A percentile compares a stretch with the other conserved stretches of the same genome.
phyloP scores from a whole-genome alignment of 345 rosid genomes.

The Geranium brycei region DNA sequence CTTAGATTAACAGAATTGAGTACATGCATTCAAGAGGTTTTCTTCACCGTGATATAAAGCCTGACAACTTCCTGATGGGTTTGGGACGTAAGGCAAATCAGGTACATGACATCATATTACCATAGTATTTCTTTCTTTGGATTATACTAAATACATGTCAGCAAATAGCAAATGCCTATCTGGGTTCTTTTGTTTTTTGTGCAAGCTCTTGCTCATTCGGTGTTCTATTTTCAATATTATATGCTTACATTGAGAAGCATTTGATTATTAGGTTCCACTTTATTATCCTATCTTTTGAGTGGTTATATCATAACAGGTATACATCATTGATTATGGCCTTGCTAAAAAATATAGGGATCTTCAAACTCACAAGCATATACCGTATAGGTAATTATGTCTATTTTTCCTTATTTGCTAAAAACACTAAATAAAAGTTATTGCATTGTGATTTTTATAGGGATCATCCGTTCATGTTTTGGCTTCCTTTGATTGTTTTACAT shows the following conservation, averaged over 20 bases:
- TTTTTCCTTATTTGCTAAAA: not conserved
- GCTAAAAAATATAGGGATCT: constrained; percentile 82
- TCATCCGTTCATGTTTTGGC: constrained; percentile 9
- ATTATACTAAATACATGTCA: not conserved
- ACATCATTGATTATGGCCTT: constrained; percentile 73
- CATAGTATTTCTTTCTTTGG: not conserved
- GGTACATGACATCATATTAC: constrained; percentile 17
- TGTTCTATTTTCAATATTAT: no score
- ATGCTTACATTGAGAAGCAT: no score
- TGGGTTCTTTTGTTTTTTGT: no score
- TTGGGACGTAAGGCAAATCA: constrained; percentile 90
- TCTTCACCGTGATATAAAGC: constrained; percentile 90
- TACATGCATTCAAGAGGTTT: constrained; percentile 83
- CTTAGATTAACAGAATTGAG: constrained; percentile 73
- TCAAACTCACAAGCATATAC: constrained; percentile 84
- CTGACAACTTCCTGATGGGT: constrained; percentile 87
- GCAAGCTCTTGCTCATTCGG: no score
- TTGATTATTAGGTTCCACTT: no score
- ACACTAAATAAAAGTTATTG: no score
- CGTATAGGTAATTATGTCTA: constrained; percentile 38
- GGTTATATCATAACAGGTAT: constrained; percentile 31
- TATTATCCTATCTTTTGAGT: no score
- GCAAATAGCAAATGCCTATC: not conserved
- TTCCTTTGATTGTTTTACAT: no score
- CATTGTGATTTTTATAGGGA: not conserved